phyloP scores from a whole-genome alignment of 2,329 filamentous ascomycete species.

The Daldinia sp. region DNA sequence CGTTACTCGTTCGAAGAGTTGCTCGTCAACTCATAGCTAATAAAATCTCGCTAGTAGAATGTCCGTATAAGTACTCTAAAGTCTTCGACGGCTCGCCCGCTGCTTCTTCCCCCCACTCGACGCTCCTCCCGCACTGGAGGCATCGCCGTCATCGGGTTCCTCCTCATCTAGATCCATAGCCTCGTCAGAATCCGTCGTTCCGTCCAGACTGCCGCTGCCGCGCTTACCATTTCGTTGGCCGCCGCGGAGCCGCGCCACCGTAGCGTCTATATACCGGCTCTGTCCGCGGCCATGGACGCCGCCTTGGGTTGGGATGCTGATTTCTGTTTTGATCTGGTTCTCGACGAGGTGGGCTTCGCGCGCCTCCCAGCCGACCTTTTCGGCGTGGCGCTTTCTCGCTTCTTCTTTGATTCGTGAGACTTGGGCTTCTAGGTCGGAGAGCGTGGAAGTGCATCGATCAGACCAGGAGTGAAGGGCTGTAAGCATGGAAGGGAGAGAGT shows the following conservation, averaged over 20 bases:
- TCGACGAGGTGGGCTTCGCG: conserved; percentile 60
- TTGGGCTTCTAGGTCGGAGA: conserved; percentile 78
- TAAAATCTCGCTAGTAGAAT: background rate
- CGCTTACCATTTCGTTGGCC: conserved; percentile 48
- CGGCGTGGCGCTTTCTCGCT: conserved; percentile 62
- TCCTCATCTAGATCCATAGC: conserved; percentile 65
- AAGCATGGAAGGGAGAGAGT: conserved; percentile 74
- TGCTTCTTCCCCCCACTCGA: conserved; percentile 56
- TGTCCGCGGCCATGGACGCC: conserved; percentile 41
- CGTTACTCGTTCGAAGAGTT: too few species aligned
- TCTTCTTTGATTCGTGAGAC: conserved; percentile 70
- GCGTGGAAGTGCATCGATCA: conserved; percentile 75
- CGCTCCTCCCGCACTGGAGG: conserved; percentile 38
- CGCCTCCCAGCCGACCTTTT: conserved; percentile 57
- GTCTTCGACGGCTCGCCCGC: conserved; percentile 62
- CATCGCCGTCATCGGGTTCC: conserved; percentile 58
- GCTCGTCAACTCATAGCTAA: background rate
- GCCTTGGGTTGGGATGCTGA: background rate
- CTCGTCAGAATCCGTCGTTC: conserved; percentile 54
- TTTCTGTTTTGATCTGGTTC: conserved; percentile 34
- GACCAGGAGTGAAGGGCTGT: conserved; percentile 77
- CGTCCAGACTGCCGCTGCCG: conserved; percentile 42
- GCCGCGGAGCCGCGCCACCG: conserved; percentile 36
- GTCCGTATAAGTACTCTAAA: conserved; percentile 51
- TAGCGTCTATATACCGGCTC: conserved; percentile 38